phyloP scores from a whole-genome alignment of 116 monocot species.

The Papilionanthe hybrid region DNA sequence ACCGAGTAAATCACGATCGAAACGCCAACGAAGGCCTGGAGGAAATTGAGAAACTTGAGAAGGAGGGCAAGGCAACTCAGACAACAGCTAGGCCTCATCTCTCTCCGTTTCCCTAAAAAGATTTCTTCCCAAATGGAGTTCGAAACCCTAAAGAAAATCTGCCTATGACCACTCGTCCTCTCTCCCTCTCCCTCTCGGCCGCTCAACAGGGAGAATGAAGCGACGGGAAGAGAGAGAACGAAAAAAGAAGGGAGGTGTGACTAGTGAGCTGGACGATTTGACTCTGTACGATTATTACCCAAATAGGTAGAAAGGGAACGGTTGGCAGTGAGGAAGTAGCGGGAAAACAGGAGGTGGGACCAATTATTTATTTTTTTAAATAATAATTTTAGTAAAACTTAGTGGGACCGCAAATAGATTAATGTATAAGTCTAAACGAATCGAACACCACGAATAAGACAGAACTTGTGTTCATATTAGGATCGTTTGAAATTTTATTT shows the following conservation, averaged over 20 bases:
- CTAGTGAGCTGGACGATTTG: background rate
- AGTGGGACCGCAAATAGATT: too few relatives aligned
- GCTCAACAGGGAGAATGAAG: background rate
- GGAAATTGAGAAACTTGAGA: constrained; percentile 61
- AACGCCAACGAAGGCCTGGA: constrained; percentile 61
- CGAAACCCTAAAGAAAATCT: background rate
- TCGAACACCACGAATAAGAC: too few relatives aligned
- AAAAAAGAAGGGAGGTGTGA: background rate
- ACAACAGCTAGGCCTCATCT: constrained; percentile 26
- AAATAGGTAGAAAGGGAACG: background rate
- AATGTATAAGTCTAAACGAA: too few relatives aligned
- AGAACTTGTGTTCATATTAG: too few relatives aligned
- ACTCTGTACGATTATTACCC: background rate
- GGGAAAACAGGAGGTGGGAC: background rate
- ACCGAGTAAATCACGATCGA: constrained; percentile 53
- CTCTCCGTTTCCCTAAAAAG: background rate
- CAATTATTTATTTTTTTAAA: background rate
- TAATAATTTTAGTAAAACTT: too few relatives aligned
- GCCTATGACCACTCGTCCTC: background rate
- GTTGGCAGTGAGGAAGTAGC: background rate
- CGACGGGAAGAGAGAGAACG: background rate
- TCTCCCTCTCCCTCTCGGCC: background rate
- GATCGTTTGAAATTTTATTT: too few relatives aligned
- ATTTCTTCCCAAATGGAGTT: background rate
- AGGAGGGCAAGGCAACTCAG: constrained; percentile 35